phyloP scores from a whole-genome alignment of 2,329 filamentous ascomycete species.

The Fusarium clavum region DNA sequence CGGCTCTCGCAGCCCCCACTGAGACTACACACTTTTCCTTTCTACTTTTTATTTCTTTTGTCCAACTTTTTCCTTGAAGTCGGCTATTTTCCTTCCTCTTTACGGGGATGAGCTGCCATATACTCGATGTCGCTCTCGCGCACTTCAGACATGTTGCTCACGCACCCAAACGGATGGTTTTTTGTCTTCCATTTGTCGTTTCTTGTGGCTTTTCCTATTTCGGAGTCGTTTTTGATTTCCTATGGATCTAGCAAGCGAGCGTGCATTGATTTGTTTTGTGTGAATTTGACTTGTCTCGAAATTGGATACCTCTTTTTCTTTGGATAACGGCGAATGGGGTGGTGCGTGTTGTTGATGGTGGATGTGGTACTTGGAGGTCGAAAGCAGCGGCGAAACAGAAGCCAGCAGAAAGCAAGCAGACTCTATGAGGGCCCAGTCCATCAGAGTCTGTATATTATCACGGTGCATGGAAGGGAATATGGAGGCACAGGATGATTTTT shows the following conservation, averaged over 20 bases:
- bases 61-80: constrained; percentile 41
- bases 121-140: constrained; percentile 50
- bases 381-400: constrained; percentile 40
- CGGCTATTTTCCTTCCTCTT: constrained; percentile 42
- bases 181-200: constrained; percentile 50
- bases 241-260: constrained; percentile 54
- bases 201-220: constrained; percentile 48
- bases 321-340: constrained; percentile 39
- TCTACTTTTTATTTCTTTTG: constrained; percentile 30
- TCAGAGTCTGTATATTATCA: constrained; percentile 38
- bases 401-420: constrained; percentile 40
- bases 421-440: constrained; percentile 46
- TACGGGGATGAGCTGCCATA: constrained; percentile 46
- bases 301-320: constrained; percentile 42
- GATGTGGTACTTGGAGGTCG: constrained; percentile 17
- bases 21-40: constrained; percentile 23
- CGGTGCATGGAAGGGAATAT: constrained; percentile 30
- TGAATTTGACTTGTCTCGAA: constrained; percentile 49
- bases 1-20: constrained; percentile 28
- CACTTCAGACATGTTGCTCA: constrained; percentile 62
- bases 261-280: constrained; percentile 49
- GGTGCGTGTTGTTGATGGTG: constrained; percentile 19
- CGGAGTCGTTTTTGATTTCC: constrained; percentile 48
- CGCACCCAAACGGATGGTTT: constrained; percentile 57
- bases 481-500: constrained; percentile 9